phyloP scores from a whole-genome alignment of 306 rosid species.

The Sphenostylis stenocarpa region DNA sequence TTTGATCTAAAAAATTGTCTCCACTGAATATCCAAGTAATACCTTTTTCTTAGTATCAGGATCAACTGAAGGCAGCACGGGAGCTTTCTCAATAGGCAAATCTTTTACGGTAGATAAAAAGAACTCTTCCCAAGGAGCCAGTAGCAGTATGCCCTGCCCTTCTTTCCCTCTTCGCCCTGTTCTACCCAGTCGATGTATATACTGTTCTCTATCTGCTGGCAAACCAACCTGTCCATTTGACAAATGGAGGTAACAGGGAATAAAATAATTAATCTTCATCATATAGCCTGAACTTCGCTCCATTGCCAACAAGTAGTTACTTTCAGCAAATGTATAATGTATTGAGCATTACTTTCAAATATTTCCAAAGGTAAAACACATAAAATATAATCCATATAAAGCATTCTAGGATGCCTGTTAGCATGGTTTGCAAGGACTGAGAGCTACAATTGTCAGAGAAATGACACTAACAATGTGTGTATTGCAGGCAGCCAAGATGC shows the following conservation, averaged over 20 bases:
- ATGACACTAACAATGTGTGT: not conserved
- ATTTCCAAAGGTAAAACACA: not conserved
- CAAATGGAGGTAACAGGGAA: not conserved
- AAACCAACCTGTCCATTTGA: constrained; percentile 67
- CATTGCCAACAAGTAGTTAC: not conserved
- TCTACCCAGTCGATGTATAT: constrained; percentile 92
- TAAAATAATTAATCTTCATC: not conserved
- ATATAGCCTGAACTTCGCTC: not conserved
- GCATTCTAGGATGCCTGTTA: not conserved
- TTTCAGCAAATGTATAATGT: not conserved
- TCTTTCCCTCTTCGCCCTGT: constrained; percentile 96
- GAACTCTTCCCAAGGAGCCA: constrained; percentile 96
- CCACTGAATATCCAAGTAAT: constrained; percentile 14
- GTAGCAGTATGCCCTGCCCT: constrained; percentile 83
- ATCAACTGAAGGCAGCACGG: constrained; percentile 57
- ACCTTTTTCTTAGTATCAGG: constrained; percentile 86
- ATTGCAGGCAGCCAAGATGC: not conserved
- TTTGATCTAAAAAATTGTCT: not conserved
- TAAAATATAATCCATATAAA: not conserved
- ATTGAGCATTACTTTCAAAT: not conserved
- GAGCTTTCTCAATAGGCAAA: constrained; percentile 73
- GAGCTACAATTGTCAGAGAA: not conserved
- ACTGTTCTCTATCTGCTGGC: constrained; percentile 86
- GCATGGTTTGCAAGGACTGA: not conserved
- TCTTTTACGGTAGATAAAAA: constrained; percentile 64